Evolutionary conservation across 179 eudicot genomes (phyloP).

Genomic region (Beta lomatogona): DNA sequence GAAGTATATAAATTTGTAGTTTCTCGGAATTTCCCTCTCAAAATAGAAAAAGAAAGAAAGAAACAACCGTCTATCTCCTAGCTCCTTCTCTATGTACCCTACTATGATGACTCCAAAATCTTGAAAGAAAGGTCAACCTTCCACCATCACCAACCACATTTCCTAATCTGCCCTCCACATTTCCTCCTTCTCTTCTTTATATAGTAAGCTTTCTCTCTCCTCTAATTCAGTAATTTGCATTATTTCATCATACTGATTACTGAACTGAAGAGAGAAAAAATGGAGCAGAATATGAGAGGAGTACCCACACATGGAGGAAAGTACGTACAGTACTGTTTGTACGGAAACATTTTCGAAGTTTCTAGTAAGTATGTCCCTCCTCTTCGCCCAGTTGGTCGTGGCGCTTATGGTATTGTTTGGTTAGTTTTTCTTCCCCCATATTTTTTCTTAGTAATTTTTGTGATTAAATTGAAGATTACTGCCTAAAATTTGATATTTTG

Average conservation of each 20-base stretch:
- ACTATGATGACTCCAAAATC: too few relatives aligned
- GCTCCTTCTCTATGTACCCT: too few relatives aligned
- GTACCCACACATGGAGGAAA: conserved; percentile 64
- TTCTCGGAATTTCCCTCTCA: neutral
- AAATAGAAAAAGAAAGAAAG: neutral
- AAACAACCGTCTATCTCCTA: neutral
- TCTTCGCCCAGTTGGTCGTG: conserved; percentile 90
- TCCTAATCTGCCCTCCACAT: too few relatives aligned
- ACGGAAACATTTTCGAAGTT: conserved; percentile 68
- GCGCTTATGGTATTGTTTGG: conserved; percentile 97
- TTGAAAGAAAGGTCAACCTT: neutral
- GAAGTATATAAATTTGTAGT: too few relatives aligned
- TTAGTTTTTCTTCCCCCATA: conserved; percentile 4
- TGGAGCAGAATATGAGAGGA: conserved; percentile 29
- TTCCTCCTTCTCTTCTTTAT: neutral
- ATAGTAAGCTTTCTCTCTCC: conserved; percentile 1
- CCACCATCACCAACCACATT: neutral
- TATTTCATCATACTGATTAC: neutral
- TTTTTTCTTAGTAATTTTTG: too few relatives aligned
- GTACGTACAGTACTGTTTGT: conserved; percentile 64
- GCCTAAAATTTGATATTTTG: neutral
- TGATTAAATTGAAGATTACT: neutral
- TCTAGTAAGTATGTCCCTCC: conserved; percentile 85
- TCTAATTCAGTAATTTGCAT: neutral
- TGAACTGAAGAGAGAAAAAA: neutral